Conservation (phyloP, 139 green algal species). For the Pleodorina starrii region DNA sequence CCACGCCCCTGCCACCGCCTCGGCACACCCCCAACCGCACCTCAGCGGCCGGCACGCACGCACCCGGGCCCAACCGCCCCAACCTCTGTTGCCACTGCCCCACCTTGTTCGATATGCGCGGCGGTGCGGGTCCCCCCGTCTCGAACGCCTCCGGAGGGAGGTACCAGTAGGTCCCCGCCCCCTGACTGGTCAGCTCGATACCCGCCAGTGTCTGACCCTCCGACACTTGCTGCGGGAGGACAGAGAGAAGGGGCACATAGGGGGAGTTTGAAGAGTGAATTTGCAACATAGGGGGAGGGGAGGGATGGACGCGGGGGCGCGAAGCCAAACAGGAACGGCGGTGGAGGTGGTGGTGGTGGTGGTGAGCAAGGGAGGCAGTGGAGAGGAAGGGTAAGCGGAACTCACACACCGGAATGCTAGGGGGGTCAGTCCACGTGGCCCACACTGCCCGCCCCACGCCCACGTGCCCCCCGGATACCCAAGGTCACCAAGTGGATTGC, state of each 20-base stretch:
- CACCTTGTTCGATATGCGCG: conserved; percentile 92
- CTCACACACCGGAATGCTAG: no score
- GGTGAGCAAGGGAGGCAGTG: no score
- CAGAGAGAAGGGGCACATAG: neutral
- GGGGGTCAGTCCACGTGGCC: no score
- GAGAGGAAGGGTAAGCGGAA: no score
- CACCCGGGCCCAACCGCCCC: neutral
- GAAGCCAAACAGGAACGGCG: no score
- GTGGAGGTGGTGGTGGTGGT: neutral
- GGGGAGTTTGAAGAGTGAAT: neutral
- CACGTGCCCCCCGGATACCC: neutral
- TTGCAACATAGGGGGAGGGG: no score
- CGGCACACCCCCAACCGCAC: neutral
- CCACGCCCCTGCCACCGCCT: no score
- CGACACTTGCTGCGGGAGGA: conserved; percentile 71
- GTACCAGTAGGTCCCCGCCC: conserved; percentile 97
- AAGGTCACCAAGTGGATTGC: no score
- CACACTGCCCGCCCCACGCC: no score
- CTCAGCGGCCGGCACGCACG: neutral
- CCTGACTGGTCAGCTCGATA: conserved; percentile 97
- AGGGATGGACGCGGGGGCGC: no score
- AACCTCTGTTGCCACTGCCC: neutral
- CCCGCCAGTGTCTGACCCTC: conserved; percentile 81
- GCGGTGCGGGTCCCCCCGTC: conserved; percentile 38
- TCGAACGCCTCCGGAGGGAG: conserved; percentile 90